Evolutionary conservation across 2,329 filamentous ascomycete genomes (phyloP), one percentile per base, ranked within the genome.

Genomic region (Neophaeococcomyces aloes): DNA sequence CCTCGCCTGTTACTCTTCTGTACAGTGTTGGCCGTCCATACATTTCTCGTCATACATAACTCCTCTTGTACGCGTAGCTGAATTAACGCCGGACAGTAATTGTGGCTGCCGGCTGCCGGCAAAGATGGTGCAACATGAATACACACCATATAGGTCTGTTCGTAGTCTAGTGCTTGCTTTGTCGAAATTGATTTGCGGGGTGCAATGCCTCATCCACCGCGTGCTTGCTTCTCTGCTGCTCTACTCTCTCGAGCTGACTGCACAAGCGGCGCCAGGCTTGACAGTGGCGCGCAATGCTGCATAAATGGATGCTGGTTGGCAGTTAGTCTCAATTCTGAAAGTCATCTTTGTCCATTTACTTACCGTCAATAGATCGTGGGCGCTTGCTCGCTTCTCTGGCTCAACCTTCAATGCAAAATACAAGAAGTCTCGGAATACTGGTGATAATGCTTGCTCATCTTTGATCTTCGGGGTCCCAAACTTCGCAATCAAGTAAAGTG

Each of bases 381-480:
- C 91, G 59, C 86, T 94, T 30, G 88, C 88, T 65, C 91, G 75
- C 77, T 94, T 94, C 67, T 96, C 91, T 1, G 91, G 89, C 59
- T 96, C 91, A 4, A 98, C 91, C 71, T 93, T 94, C 43, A 98
- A 73, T 4, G 91, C 89, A 64, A 94, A 87, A 57, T 84, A 80
- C 51, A 98, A 69, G 64, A 96, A 98, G 62, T 96, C 88, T 50
- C 79, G 78, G 71, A 98, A 95, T 3, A 89, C 76, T 0, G 77
- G 69, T 7, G 84, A 85, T 39, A 96, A 65, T 37, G 82, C 80
- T 45, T 88, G 78, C 63, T 94, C 86, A 51, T 95, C 87, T 67
- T 96, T 96, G 66, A 98, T 94, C 42, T 81, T 74, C 2, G 91
- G 91, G 13, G 91, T 96, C 37, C 91, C 91, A 59, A 94, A 94